phyloP scores from a whole-genome alignment of 805 yeast genomes.

The Candida succiphila region DNA sequence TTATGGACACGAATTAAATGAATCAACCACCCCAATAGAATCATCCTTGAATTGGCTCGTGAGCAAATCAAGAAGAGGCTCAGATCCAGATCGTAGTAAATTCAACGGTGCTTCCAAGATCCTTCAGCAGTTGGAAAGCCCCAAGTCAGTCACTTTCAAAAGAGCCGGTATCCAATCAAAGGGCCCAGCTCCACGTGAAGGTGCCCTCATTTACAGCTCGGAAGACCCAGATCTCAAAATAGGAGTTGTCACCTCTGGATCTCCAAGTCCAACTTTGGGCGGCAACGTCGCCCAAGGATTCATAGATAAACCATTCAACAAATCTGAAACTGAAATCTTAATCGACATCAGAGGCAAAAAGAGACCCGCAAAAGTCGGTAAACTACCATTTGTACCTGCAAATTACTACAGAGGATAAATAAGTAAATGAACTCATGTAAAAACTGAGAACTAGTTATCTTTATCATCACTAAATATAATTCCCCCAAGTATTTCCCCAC shows the following conservation, averaged over 20 bases:
- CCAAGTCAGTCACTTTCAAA: conserved; percentile 47
- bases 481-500: no score
- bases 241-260: conserved; percentile 48
- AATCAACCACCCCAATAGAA: conserved; percentile 74
- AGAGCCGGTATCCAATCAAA: conserved; percentile 69
- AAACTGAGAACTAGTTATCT: no score
- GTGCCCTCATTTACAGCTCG: conserved; percentile 47
- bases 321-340: conserved; percentile 61
- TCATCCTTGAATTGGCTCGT: conserved; percentile 87
- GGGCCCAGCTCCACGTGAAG: conserved; percentile 93
- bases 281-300: conserved; percentile 89
- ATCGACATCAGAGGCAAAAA: conserved; percentile 79
- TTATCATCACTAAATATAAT: no score
- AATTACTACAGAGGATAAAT: conserved; percentile 46
- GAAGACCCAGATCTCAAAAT: conserved; percentile 44
- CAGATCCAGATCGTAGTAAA: conserved; percentile 21
- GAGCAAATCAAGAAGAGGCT: conserved; percentile 74
- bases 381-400: conserved; percentile 77
- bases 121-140: conserved; percentile 50
- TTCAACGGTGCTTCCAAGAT: conserved; percentile 77
- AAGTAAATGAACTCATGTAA: no score
- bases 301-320: conserved; percentile 58
- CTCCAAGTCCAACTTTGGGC: conserved; percentile 52
- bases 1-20: conserved; percentile 86
- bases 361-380: conserved; percentile 65